Conservation (phyloP, 495 filamentous ascomycete genomes). For the Penicillium paradoxum region DNA sequence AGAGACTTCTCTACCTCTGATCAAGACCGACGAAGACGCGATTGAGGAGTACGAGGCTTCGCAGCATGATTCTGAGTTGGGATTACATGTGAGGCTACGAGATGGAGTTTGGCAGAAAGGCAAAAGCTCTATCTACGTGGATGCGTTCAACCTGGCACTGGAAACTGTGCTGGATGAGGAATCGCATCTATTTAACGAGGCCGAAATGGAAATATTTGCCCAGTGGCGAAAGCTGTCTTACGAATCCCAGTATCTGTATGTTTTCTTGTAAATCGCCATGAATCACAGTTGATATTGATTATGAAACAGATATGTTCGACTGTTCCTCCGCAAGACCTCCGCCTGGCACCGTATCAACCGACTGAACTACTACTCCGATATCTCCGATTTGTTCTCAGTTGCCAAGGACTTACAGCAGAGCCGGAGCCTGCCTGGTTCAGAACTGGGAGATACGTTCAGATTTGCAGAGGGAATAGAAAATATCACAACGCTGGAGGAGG, state of each 20-base stretch:
- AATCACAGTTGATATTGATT: not conserved
- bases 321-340: conserved; percentile 93
- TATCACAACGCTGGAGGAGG: conserved; percentile 80
- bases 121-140: conserved; percentile 88
- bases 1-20: conserved; percentile 66
- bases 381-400: conserved; percentile 64
- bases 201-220: conserved; percentile 72
- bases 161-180: conserved; percentile 90
- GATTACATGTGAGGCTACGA: conserved; percentile 45
- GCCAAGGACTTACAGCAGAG: conserved; percentile 51
- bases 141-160: conserved; percentile 92
- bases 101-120: conserved; percentile 56
- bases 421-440: conserved; percentile 41
- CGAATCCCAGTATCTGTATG: conserved; percentile 88
- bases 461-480: conserved; percentile 77
- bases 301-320: conserved; percentile 68
- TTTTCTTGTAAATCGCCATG: conserved; percentile 4
- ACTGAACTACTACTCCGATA: conserved; percentile 76
- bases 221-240: conserved; percentile 71
- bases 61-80: conserved; percentile 31
- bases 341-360: conserved; percentile 83
- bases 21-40: conserved; percentile 63
- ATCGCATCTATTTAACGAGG: conserved; percentile 75
- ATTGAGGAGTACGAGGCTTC: conserved; percentile 76
- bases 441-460: conserved; percentile 51